Conservation (phyloP, 1,284 basidiomycete genomes). For the Microbotryomycetes sp. region DNA sequence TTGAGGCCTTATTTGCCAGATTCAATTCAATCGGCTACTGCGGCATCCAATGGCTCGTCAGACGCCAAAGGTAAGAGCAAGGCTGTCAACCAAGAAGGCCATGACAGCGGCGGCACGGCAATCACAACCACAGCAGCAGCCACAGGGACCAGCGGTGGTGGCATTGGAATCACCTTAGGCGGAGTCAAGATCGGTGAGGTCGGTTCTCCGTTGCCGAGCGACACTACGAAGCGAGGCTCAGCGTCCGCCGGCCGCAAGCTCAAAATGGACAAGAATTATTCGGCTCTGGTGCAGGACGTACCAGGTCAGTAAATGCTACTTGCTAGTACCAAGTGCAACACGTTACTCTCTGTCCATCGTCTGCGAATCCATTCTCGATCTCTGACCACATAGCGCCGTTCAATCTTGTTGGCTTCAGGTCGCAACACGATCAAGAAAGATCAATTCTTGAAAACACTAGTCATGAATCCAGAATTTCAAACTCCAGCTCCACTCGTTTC, state of each 20-base stretch:
- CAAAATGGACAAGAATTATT: constrained; percentile 35
- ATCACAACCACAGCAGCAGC: background rate
- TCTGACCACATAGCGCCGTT: background rate
- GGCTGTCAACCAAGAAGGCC: constrained; percentile 2
- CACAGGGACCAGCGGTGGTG: background rate
- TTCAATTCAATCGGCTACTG: background rate
- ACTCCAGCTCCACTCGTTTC: constrained; percentile 5
- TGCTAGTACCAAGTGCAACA: background rate
- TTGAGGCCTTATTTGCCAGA: constrained; percentile 30
- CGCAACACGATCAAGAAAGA: constrained; percentile 32
- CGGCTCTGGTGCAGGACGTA: constrained; percentile 33
- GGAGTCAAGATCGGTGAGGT: constrained; percentile 24
- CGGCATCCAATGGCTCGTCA: background rate
- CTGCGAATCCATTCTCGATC: too few relatives aligned
- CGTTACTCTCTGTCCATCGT: too few relatives aligned
- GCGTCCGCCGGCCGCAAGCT: constrained; percentile 16
- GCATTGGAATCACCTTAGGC: constrained; percentile 23
- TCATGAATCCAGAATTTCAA: constrained; percentile 31
- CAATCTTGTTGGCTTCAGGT: constrained; percentile 10
- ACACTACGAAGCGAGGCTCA: background rate
- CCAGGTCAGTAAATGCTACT: constrained; percentile 25
- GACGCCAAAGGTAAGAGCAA: constrained; percentile 27
- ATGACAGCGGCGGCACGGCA: background rate
- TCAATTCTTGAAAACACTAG: constrained; percentile 23
- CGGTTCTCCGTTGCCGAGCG: background rate